Conservation (phyloP, 352 stramenopile genomes). For the Globisporangium echinulatum region DNA sequence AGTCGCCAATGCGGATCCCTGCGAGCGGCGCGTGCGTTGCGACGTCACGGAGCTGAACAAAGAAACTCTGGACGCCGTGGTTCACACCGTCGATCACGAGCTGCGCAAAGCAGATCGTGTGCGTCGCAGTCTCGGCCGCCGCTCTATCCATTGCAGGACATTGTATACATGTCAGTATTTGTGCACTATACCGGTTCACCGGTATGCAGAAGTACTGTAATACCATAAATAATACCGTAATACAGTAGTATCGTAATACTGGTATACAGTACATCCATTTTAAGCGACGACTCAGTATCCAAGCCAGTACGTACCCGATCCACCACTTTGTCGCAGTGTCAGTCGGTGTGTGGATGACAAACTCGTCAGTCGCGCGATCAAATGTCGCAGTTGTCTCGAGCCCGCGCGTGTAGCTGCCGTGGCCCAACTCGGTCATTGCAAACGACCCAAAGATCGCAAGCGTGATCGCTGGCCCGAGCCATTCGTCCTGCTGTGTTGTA, state of each 20-base stretch:
- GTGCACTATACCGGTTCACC: not conserved
- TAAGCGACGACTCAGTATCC: slow-evolving; percentile 31
- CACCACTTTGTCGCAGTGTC: slow-evolving; percentile 95
- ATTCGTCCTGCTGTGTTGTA: not conserved
- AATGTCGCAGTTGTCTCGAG: slow-evolving; percentile 88
- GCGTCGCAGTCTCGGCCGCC: slow-evolving; percentile 90
- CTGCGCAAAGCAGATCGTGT: slow-evolving; percentile 93
- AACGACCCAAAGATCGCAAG: slow-evolving; percentile 87
- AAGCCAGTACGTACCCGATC: slow-evolving; percentile 89
- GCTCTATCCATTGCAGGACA: slow-evolving; percentile 21
- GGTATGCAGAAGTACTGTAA: not conserved
- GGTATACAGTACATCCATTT: slow-evolving; percentile 2
- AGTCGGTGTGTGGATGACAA: slow-evolving; percentile 93
- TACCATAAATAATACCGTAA: not conserved
- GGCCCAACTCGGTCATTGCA: slow-evolving; percentile 93
- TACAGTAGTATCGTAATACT: slow-evolving; percentile 40
- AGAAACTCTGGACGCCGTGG: slow-evolving; percentile 94
- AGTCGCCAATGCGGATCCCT: slow-evolving; percentile 58
- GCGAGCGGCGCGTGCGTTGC: slow-evolving; percentile 50
- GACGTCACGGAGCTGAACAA: slow-evolving; percentile 91
- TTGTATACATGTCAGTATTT: not conserved
- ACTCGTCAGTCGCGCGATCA: slow-evolving; percentile 73
- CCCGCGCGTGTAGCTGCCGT: slow-evolving; percentile 88
- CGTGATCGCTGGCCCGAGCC: slow-evolving; percentile 15
- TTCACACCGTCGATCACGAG: slow-evolving; percentile 75